Evolutionary conservation across 139 green algal species (phyloP), one percentile per base, ranked within the genome.

Genomic region (Coelastrella sp.): DNA sequence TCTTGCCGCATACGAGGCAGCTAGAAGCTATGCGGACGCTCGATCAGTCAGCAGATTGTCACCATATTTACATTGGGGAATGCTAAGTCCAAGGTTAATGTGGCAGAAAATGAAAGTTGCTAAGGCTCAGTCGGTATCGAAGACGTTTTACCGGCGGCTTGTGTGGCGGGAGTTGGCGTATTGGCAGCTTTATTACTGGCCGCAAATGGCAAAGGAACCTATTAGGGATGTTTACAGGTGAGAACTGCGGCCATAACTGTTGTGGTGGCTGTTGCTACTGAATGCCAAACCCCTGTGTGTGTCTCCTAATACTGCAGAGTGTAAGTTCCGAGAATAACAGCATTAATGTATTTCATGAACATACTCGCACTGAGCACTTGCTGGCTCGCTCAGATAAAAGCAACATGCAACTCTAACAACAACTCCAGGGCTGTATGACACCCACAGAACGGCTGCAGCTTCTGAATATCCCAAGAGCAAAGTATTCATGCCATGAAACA

Each of bases 171-270:
- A 97, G 80, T 91, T 97, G 56, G 93, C 95, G 5, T 96, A 97
- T 93, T 97, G 95, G 95, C 92, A 95, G 93, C 93, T 97, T 80
- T 78, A 94, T 80, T 93, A 95, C 87, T 97, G 94, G 94, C 95
- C 95, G 14, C 2, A 78, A 79, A 94, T 96, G 92, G 14, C 89
- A 17, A 78, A 57, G 14, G 17, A 93, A 32, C 92, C 92, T 84
- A 94, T 96, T 16, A 87, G 94, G 4, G 5, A 47, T 3, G 20
- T 47, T n/a, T 95, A 95, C 79, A 76, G 59, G 86, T 32, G 10
- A 56, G 79, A 7, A 23, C 5, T 76, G 22, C 32, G 32, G 32
- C 32, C 0, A 1, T 47, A 0, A 47, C 32, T 47, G 32, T 47
- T 47, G 32, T 47, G 32, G 1, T 47, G 32, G 32, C 32, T 47